Evolutionary conservation across 768 basidiomycete genomes (phyloP).

Genomic region (Leccinum obscurum): DNA sequence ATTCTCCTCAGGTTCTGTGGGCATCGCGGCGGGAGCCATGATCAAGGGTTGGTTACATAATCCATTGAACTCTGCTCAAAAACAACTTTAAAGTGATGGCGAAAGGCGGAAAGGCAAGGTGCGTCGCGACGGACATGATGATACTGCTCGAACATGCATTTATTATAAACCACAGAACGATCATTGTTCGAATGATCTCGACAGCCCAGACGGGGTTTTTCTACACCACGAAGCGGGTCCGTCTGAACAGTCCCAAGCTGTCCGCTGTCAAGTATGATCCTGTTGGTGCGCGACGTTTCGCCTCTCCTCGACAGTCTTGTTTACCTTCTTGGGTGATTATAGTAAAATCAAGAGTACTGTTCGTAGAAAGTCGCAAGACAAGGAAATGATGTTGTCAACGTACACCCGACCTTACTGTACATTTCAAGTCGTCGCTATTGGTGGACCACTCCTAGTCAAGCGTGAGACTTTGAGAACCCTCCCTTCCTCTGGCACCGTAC

Average conservation of each 20-base stretch:
- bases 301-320: neutral
- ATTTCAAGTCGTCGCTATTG: neutral
- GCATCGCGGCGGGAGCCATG: constrained; percentile 28
- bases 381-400: constrained; percentile 44
- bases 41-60: constrained; percentile 2
- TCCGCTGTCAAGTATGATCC: constrained; percentile 94
- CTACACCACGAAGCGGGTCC: constrained; percentile 78
- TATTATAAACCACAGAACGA: constrained; percentile 49
- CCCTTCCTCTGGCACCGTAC: neutral
- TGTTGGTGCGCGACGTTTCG: constrained; percentile 51
- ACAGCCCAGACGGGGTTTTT: constrained; percentile 92
- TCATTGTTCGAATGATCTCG: constrained; percentile 86
- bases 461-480: neutral
- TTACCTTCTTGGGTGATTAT: constrained; percentile 1
- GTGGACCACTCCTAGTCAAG: neutral
- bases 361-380: constrained; percentile 77
- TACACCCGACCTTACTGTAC: no score
- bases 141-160: neutral
- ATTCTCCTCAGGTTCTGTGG: constrained; percentile 56
- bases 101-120: constrained; percentile 63
- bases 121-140: neutral
- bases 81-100: constrained; percentile 44
- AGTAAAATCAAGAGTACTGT: constrained; percentile 75
- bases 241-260: constrained; percentile 68
- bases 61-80: constrained; percentile 1